These are phyloP conservation scores for Yarrowia galli DNA, from an alignment of 1,139 yeast genomes.

Conservation along the genomic window DNA sequence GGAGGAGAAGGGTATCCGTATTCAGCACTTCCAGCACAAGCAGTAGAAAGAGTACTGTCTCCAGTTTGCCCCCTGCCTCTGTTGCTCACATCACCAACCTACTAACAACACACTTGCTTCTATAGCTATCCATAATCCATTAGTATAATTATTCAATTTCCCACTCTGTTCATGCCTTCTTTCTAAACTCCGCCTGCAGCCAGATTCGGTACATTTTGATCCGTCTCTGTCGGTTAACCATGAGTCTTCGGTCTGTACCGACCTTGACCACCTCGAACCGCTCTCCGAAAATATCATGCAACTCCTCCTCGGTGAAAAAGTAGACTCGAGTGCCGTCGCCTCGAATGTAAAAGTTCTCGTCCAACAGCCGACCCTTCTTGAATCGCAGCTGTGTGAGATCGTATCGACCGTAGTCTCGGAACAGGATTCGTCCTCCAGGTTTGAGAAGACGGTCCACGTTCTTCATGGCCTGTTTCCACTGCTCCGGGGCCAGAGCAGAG, in stretches of 20 bases:
- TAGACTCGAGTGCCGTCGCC: slow-evolving; percentile 99
- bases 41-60: neutral
- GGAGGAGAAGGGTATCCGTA: slow-evolving; percentile 55
- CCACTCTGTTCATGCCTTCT: slow-evolving; percentile 23
- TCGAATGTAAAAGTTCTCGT: slow-evolving; percentile 92
- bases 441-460: slow-evolving; percentile 77
- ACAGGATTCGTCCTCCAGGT: slow-evolving; percentile 89
- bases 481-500: slow-evolving; percentile 89
- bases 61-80: no score
- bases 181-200: slow-evolving; percentile 87
- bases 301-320: slow-evolving; percentile 93
- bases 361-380: slow-evolving; percentile 84
- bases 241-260: slow-evolving; percentile 86
- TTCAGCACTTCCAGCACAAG: neutral
- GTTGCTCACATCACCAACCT: no score
- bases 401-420: slow-evolving; percentile 94
- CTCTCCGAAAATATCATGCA: slow-evolving; percentile 72
- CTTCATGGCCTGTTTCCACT: slow-evolving; percentile 81
- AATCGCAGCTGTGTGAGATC: slow-evolving; percentile 95
- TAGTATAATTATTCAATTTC: neutral
- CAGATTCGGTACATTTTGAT: slow-evolving; percentile 96
- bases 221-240: slow-evolving; percentile 90
- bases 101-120: neutral
- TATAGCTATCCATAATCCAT: neutral
- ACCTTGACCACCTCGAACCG: slow-evolving; percentile 74